A percentile compares a stretch with the other conserved stretches of the same genome.
These are phyloP conservation scores for Asterochloris erici DNA, from an alignment of 139 green algal genomes.

Conservation along the genomic window DNA sequence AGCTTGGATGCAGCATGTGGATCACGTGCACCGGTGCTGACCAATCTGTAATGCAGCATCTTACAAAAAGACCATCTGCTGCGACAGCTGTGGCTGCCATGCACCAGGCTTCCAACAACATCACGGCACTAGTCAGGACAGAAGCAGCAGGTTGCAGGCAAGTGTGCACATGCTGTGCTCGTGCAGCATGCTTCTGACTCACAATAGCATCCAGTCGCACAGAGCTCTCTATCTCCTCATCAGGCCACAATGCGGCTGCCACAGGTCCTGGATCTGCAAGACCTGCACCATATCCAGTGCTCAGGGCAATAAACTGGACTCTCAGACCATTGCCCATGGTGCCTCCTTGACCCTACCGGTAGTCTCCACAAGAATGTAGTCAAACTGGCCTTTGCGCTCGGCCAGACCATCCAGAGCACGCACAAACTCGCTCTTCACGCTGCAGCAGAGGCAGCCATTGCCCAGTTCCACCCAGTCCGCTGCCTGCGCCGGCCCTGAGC, in stretches of 20 bases:
- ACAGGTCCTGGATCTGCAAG: conserved; percentile 87
- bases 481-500: conserved; percentile 24
- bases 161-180: too few species aligned
- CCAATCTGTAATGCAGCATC: too few species aligned
- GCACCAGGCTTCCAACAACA: too few species aligned
- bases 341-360: conserved; percentile 44
- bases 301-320: too few species aligned
- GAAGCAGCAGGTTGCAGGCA: too few species aligned
- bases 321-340: neutral
- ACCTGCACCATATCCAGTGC: conserved; percentile 30
- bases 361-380: conserved; percentile 92
- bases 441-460: conserved; percentile 98
- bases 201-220: conserved; percentile 81
- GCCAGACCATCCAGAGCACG: conserved; percentile 54
- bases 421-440: conserved; percentile 91
- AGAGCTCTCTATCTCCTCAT: conserved; percentile 74
- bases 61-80: too few species aligned
- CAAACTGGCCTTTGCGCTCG: conserved; percentile 55
- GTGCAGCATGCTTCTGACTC: too few species aligned
- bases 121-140: too few species aligned
- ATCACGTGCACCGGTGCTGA: too few species aligned
- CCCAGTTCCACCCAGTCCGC: conserved; percentile 92
- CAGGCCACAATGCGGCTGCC: conserved; percentile 81
- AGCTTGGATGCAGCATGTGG: too few species aligned
- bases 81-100: too few species aligned